A percentile compares a stretch with the other conserved stretches of the same genome.
Conservation (phyloP, 805 yeast species). For the Millerozyma miso region DNA sequence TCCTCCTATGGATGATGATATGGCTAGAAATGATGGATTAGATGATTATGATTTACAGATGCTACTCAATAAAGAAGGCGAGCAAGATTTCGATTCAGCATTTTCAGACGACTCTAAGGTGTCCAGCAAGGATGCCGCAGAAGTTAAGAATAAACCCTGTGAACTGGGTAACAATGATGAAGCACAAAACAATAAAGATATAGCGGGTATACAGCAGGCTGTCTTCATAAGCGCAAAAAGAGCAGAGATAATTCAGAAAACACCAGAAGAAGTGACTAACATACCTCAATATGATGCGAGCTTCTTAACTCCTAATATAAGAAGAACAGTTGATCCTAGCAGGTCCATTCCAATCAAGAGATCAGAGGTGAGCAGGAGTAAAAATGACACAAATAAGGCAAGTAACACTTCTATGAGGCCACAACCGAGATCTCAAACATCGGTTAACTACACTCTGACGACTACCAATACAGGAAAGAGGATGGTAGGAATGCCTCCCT, state of each 20-base stretch:
- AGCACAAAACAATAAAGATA: neutral
- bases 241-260: constrained; percentile 51
- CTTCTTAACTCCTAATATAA: constrained; percentile 48
- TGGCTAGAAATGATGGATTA: constrained; percentile 12
- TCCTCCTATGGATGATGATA: constrained; percentile 11
- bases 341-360: constrained; percentile 63
- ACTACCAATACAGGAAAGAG: constrained; percentile 19
- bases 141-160: neutral
- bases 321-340: constrained; percentile 58
- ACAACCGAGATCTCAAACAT: constrained; percentile 5
- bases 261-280: constrained; percentile 38
- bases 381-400: neutral
- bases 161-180: neutral
- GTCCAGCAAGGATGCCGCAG: constrained; percentile 7
- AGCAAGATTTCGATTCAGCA: neutral
- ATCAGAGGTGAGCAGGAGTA: constrained; percentile 9
- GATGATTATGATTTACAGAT: constrained; percentile 23
- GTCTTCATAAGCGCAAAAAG: constrained; percentile 63
- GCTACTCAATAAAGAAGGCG: constrained; percentile 11
- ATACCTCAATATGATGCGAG: constrained; percentile 53
- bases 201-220: constrained; percentile 2
- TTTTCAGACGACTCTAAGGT: neutral
- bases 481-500: constrained; percentile 32
- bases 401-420: neutral
- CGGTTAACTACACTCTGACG: constrained; percentile 3